Percentiles rank a stretch among this genome's conserved stretches.
These are phyloP conservation scores for Chimonanthus salicifolius DNA, from an alignment of 164 flowering plant species.

Conservation along the genomic window DNA sequence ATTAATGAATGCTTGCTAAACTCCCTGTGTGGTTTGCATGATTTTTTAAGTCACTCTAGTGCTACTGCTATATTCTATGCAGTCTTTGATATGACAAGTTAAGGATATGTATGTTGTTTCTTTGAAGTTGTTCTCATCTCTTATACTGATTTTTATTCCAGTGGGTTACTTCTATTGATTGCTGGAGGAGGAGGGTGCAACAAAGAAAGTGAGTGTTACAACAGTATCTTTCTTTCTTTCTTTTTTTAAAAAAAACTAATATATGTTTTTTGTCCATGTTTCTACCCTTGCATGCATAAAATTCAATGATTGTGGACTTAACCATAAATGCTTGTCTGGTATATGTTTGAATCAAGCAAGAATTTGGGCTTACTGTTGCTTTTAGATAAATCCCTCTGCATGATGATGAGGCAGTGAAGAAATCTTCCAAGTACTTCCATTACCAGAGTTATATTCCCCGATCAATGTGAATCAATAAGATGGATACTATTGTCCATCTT, in stretches of 20 bases:
- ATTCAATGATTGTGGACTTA: background rate
- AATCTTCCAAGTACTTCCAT: constrained; percentile 35
- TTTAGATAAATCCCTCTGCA: constrained; percentile 50
- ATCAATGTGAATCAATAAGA: background rate
- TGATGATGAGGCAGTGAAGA: constrained; percentile 50
- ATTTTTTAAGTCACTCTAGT: no score
- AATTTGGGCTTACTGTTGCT: constrained; percentile 72
- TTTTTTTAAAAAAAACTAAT: background rate
- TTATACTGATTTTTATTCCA: constrained; percentile 22
- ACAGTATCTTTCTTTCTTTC: background rate
- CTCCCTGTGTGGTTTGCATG: background rate
- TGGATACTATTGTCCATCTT: no score
- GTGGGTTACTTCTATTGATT: constrained; percentile 61
- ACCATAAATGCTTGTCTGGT: constrained; percentile 31
- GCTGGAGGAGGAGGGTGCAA: constrained; percentile 73
- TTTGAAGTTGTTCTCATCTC: background rate
- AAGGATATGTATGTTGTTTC: background rate
- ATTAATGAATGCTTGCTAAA: background rate
- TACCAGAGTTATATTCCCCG: background rate
- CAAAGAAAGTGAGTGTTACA: constrained; percentile 64
- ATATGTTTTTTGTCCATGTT: no score
- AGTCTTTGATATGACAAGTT: background rate
- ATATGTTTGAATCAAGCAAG: constrained; percentile 53
- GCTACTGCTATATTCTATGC: background rate
- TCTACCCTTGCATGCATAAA: background rate